Evolutionary conservation across 1,284 basidiomycete species (phyloP), one percentile per base, ranked within the genome.

Genomic region (Grifola frondosa): DNA sequence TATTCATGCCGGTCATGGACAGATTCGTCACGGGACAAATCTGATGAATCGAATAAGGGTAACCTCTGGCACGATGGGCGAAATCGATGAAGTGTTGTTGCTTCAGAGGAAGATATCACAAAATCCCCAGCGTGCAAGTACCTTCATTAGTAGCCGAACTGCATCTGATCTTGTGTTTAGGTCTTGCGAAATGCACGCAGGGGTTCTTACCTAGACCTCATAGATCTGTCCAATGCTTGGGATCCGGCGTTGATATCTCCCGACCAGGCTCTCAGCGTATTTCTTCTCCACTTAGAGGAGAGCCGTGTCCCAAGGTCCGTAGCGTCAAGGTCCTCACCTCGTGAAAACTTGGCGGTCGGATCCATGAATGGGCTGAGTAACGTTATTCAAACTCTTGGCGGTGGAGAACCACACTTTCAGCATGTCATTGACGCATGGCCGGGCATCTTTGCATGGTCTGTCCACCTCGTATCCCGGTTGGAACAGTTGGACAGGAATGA

Each of bases 371-470:
- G 67, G 6, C 52, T 71, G 30, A 53, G 58, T 43, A 66, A 71
- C 49, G 37, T 64, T 13, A 57, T 57, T 21, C 51, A 57, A 38
- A 48, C 60, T 46, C 41, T 67, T 15, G 37, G 40, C 16, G 49
- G 54, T 19, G 40, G 45, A 11, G 48, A 53, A 5, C 48, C 52
- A 6, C 46, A 58, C 38, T 52, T 55, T n/a, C 45, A 44, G 11
- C 41, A 46, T 6, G 49, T 68, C 17, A 45, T 57, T 3, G 42
- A 57, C 24, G 60, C 56, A 9, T 70, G 68, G 68, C 62, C 61
- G 1, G 65, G 61, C 4, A 56, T 68, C 12, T 67, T 58, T 56
- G 64, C 65, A 43, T 70, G 68, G 68, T 63, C 62, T 40, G 50
- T 49, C 6, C 67, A 58, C 53, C 59, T 70, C 36, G 62, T 61